Percentiles rank a stretch among this genome's conserved stretches.
Conservation (phyloP, 228 moss, liverwort and hornwort species). For the Sphagnum magellanicum region DNA sequence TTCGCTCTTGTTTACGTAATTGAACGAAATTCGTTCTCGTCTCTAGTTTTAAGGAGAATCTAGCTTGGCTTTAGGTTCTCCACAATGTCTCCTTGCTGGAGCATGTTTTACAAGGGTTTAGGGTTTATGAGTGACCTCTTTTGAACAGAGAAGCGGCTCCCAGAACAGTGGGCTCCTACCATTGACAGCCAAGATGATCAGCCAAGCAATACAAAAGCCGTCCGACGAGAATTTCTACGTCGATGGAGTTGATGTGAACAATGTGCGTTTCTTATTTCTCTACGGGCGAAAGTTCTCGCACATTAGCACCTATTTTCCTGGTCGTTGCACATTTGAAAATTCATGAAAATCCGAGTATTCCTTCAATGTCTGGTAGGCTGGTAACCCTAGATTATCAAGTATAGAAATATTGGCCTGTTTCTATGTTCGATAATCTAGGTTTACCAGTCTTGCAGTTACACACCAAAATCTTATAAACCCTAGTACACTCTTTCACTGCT, state of each 20-base stretch:
- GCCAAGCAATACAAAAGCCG: conserved; percentile 70
- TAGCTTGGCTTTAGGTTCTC: background rate
- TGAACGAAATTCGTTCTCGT: background rate
- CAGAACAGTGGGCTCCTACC: conserved; percentile 77
- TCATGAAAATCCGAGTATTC: background rate
- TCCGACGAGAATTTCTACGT: conserved; percentile 88
- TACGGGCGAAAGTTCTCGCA: background rate
- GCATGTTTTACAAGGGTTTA: background rate
- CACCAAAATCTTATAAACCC: too few species aligned
- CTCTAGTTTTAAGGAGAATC: background rate
- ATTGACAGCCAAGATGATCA: conserved; percentile 90
- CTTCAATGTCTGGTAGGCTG: background rate
- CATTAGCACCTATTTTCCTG: background rate
- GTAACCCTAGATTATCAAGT: background rate
- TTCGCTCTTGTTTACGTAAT: background rate
- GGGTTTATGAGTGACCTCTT: conserved; percentile 2
- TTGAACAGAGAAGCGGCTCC: conserved; percentile 40
- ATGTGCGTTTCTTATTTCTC: conserved; percentile 30
- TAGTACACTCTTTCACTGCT: too few species aligned
- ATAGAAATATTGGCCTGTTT: too few species aligned
- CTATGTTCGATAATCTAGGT: too few species aligned
- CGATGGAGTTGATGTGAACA: conserved; percentile 88
- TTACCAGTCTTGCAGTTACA: too few species aligned
- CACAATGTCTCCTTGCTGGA: background rate
- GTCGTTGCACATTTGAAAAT: background rate